phyloP scores from a whole-genome alignment of 768 basidiomycete genomes.

The Leccinum sublutescens region DNA sequence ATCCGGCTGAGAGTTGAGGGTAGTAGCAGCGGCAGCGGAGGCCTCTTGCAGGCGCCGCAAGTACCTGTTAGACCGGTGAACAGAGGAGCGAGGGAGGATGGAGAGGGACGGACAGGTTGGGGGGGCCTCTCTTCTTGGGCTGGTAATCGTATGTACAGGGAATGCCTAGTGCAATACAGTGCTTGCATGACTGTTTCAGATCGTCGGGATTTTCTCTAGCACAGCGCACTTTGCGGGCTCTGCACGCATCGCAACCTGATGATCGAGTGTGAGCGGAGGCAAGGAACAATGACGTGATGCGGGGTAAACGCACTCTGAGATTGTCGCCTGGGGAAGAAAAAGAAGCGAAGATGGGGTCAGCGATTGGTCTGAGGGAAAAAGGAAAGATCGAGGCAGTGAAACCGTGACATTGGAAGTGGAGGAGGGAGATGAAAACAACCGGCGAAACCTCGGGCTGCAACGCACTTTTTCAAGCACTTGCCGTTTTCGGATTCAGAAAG shows the following conservation, averaged over 20 bases:
- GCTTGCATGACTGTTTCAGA: constrained; percentile 78
- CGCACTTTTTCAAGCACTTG: constrained; percentile 81
- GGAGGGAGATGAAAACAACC: constrained; percentile 25
- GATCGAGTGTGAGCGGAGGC: constrained; percentile 21
- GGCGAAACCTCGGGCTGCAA: constrained; percentile 55
- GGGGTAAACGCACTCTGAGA: constrained; percentile 64
- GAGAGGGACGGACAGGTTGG: constrained; percentile 66
- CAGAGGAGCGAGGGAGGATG: neutral
- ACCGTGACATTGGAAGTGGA: neutral
- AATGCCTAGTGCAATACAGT: constrained; percentile 78
- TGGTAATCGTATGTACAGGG: constrained; percentile 90
- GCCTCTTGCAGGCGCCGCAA: constrained; percentile 79
- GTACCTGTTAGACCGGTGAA: constrained; percentile 47
- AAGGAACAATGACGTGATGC: constrained; percentile 23
- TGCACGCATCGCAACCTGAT: constrained; percentile 81
- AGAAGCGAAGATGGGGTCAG: constrained; percentile 29
- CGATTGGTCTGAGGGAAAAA: constrained; percentile 29
- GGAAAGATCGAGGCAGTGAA: constrained; percentile 25
- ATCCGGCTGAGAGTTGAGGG: constrained; percentile 33
- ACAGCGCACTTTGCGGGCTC: constrained; percentile 84
- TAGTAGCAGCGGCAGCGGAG: constrained; percentile 50
- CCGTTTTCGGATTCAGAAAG: constrained; percentile 68
- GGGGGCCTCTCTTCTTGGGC: constrained; percentile 91
- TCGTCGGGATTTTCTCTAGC: constrained; percentile 78
- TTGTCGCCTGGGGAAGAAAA: constrained; percentile 60